Base-by-base conservation (phyloP, 352 stramenopile species). In the Phytopythium mirpurense region DNA sequence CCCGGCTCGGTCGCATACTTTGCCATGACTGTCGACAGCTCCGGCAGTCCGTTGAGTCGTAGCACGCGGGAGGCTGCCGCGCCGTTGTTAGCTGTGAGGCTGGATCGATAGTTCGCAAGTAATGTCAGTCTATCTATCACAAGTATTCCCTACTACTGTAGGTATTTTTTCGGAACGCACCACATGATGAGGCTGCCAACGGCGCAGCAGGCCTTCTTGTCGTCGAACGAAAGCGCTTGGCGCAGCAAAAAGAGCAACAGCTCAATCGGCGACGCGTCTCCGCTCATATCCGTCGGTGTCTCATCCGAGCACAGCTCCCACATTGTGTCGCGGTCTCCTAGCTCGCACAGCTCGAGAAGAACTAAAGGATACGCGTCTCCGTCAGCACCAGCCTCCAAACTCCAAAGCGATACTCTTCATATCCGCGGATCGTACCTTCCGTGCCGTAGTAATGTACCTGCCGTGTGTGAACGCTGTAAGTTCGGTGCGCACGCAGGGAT, bases 361-460 rank as follows among this genome's bases (percentile, higher is more conserved):
- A 92, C 79, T 84, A 40, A 51, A 27, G 29, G n/a, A n/a, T n/a
- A n/a, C n/a, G n/a, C n/a, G n/a, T n/a, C n/a, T n/a, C n/a, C n/a
- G n/a, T n/a, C n/a, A n/a, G n/a, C n/a, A n/a, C n/a, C n/a, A n/a
- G n/a, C n/a, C n/a, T n/a, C n/a, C n/a, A n/a, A n/a, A n/a, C n/a
- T n/a, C n/a, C n/a, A n/a, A n/a, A n/a, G n/a, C n/a, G n/a, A n/a
- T n/a, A n/a, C n/a, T n/a, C n/a, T n/a, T n/a, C n/a, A n/a, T n/a
- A n/a, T n/a, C n/a, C n/a, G n/a, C n/a, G n/a, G 29, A 10, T 32
- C 47, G 8, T 54, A 85, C 74, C 77, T 86, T 93, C 80, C 34
- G 74, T 86, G 1, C 77, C 79, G 51, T 91, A 91, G 65, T 88
- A 93, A 43, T 91, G 81, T 15, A 93, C 80, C 63, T 93, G 83